A percentile compares a stretch with the other conserved stretches of the same genome.
These are phyloP conservation scores for Leccinum variicolor DNA, from an alignment of 768 basidiomycete species.

Conservation along the genomic window DNA sequence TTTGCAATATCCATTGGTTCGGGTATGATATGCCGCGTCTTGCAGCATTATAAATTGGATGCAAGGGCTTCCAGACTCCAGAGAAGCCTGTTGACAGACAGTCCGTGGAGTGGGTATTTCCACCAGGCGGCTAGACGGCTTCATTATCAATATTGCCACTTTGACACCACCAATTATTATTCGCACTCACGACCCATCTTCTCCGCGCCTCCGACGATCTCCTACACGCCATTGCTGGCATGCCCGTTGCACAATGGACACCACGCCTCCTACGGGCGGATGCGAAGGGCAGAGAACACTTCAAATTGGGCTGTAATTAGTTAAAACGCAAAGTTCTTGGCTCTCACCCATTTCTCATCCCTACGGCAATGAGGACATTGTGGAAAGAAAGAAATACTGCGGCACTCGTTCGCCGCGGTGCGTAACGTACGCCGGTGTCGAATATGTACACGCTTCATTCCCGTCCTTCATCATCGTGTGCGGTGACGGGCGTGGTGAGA, in stretches of 20 bases:
- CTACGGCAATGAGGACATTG: neutral
- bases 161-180: neutral
- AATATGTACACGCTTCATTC: conserved; percentile 6
- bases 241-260: neutral
- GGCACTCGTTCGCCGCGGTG: neutral
- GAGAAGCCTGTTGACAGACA: neutral
- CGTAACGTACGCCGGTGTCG: neutral
- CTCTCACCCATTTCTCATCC: neutral
- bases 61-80: neutral
- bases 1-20: neutral
- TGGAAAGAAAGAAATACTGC: too few species aligned
- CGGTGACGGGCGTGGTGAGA: neutral
- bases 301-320: conserved; percentile 1
- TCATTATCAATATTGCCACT: neutral
- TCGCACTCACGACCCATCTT: conserved; percentile 1
- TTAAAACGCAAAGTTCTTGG: neutral
- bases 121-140: neutral
- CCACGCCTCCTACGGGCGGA: conserved; percentile 1
- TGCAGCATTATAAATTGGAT: neutral
- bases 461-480: conserved; percentile 1
- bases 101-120: conserved; percentile 15
- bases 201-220: conserved; percentile 7
- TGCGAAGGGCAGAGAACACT: neutral
- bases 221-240: neutral
- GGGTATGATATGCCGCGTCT: neutral